These are phyloP conservation scores for Stylosanthes scabra DNA, from an alignment of 331 rosid species.

Conservation along the genomic window DNA sequence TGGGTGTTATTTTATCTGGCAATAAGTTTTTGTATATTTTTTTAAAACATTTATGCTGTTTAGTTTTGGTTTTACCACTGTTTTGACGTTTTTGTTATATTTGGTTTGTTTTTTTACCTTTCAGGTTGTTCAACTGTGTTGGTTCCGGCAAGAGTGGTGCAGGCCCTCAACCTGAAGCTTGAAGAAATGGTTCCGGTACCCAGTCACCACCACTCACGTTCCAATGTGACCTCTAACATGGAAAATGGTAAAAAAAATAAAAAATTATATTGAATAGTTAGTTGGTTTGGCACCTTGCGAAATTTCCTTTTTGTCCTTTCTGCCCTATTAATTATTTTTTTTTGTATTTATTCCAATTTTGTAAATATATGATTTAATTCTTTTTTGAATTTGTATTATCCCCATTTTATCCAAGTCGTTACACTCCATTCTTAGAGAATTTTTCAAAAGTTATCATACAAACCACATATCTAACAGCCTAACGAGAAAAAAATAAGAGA, in stretches of 20 bases:
- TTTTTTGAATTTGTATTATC: no score
- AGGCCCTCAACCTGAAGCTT: conserved; percentile 62
- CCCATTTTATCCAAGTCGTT: no score
- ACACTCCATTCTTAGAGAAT: no score
- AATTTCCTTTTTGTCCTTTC: not conserved
- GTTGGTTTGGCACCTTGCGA: not conserved
- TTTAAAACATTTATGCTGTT: no score
- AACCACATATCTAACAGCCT: no score
- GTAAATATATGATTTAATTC: no score
- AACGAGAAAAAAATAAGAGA: no score
- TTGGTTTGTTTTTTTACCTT: no score
- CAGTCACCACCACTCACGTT: conserved; percentile 46
- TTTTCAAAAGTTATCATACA: no score
- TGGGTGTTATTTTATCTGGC: not conserved
- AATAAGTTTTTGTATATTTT: not conserved
- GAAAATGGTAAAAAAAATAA: conserved; percentile 51
- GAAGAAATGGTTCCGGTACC: conserved; percentile 44
- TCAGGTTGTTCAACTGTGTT: conserved; percentile 62
- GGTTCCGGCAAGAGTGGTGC: conserved; percentile 71
- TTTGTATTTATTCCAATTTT: not conserved
- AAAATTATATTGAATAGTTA: not conserved
- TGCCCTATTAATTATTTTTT: not conserved
- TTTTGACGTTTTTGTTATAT: not conserved
- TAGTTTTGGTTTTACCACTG: not conserved
- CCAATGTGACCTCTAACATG: conserved; percentile 17